Conservation (phyloP, 495 filamentous ascomycete genomes). For the Talaromyces proteolyticus region DNA sequence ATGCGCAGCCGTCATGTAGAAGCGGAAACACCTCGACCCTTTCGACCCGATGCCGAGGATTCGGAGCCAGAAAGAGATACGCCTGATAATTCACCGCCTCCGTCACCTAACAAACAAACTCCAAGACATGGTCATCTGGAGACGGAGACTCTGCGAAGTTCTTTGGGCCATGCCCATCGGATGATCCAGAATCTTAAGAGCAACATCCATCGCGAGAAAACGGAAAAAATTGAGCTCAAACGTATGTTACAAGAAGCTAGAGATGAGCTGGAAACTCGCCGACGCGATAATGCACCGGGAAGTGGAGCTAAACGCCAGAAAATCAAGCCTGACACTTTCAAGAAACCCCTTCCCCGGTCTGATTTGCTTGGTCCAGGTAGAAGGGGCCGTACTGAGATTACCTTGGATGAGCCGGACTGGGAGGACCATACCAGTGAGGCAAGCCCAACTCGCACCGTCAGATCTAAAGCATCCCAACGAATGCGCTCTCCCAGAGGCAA, state of each 20-base stretch:
- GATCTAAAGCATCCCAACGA: slow-evolving; percentile 12
- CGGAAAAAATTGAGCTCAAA: slow-evolving; percentile 91
- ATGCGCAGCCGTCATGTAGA: slow-evolving; percentile 67
- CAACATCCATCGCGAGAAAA: slow-evolving; percentile 95
- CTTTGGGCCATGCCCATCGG: slow-evolving; percentile 86
- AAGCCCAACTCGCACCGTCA: slow-evolving; percentile 38
- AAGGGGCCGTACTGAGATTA: slow-evolving; percentile 67
- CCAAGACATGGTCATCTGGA: slow-evolving; percentile 86
- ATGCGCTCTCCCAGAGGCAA: slow-evolving; percentile 17
- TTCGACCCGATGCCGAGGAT: slow-evolving; percentile 57
- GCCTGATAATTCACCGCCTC: slow-evolving; percentile 84
- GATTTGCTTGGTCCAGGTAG: slow-evolving; percentile 74
- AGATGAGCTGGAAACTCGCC: slow-evolving; percentile 80
- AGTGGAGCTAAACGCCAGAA: slow-evolving; percentile 59
- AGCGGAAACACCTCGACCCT: slow-evolving; percentile 48
- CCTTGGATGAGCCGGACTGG: slow-evolving; percentile 78
- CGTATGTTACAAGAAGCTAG: slow-evolving; percentile 93
- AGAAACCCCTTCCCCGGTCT: slow-evolving; percentile 64
- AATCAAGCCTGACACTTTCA: slow-evolving; percentile 62
- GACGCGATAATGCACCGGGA: slow-evolving; percentile 49
- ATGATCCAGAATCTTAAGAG: slow-evolving; percentile 94
- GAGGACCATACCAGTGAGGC: slow-evolving; percentile 63
- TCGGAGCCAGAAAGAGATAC: slow-evolving; percentile 63
- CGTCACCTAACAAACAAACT: slow-evolving; percentile 84
- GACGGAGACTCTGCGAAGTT: slow-evolving; percentile 90